Conservation (phyloP, 163 green algal species). For the Chloromonas sp. region DNA sequence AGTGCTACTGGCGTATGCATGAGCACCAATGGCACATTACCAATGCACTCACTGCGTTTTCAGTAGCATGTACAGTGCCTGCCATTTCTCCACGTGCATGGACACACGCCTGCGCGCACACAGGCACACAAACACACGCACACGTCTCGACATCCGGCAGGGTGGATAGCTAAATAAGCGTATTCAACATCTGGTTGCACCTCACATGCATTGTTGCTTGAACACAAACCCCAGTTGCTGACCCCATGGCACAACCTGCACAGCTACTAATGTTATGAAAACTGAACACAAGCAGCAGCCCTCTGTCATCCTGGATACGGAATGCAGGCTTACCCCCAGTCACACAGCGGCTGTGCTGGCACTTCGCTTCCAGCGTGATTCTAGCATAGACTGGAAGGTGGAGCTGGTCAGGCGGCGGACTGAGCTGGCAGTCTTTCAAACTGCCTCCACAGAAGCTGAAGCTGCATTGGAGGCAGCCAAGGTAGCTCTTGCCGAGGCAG, state of each 20-base stretch:
- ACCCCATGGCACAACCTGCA: no score
- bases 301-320: no score
- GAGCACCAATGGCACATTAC: background rate
- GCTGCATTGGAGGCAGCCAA: constrained; percentile 9
- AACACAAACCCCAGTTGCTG: no score
- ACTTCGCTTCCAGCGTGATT: constrained; percentile 23
- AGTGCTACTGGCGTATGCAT: background rate
- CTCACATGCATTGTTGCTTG: no score
- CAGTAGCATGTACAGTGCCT: no score
- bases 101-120: background rate
- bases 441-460: constrained; percentile 1
- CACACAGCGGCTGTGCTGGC: constrained; percentile 16
- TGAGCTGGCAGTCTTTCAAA: constrained; percentile 2
- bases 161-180: no score
- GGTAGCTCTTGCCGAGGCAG: background rate
- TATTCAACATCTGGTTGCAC: no score
- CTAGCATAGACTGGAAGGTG: constrained; percentile 28
- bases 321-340: constrained; percentile 13
- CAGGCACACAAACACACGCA: background rate
- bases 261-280: no score
- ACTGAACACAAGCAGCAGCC: no score
- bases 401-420: constrained; percentile 26
- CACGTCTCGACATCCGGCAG: no score
- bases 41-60: background rate
- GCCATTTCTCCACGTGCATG: background rate